Evolutionary conservation across 2,329 filamentous ascomycete genomes (phyloP), one percentile per base, ranked within the genome.

Genomic region (Arthrobotrys pseudoclavata): DNA sequence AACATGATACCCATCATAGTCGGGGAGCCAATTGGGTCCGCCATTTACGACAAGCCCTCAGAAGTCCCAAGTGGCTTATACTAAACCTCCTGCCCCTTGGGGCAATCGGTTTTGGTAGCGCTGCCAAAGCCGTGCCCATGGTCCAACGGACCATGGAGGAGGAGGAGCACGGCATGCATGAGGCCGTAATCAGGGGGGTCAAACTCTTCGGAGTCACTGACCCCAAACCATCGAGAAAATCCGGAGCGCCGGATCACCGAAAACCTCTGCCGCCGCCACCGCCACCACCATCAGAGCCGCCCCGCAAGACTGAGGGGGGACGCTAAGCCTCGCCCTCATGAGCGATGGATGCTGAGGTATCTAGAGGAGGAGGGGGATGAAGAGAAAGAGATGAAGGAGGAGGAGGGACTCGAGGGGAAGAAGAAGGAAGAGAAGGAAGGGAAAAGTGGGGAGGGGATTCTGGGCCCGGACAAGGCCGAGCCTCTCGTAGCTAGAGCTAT

Each of bases 161-260:
- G 31, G 72, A 70, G 24, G 55, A 37, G 15, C 37, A 66, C 13
- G 42, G 31, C 3, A 15, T 67, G 2, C 15, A 29, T 4, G 66
- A 57, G 12, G 72, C 72, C 50, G 66, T 67, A 15, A 40, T 55
- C 50, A 66, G 42, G 22, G 55, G 64, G 64, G 71, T 76, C 71
- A 69, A 34, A 64, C 63, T 69, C 64, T 24, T 76, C 26, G 71
- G 71, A 69, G 64, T 76, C 71, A 69, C 63, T 69, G 71, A 76
- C 63, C 71, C 40, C n/a, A 50, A 22, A 57, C 69, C 5, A 26
- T 69, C 48, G 57, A 63, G 18, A 50, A 76, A 57, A 76, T 76
- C 71, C 29, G 64, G n/a, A 31, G 15, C 37, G n/a, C 22, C 7
- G 52, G 52, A 26, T 45, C 62, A 29, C n/a, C 69, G 42, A 47